These are phyloP conservation scores for Fusarium sulawesiense DNA, from an alignment of 2,329 filamentous ascomycete genomes.

Conservation along the genomic window DNA sequence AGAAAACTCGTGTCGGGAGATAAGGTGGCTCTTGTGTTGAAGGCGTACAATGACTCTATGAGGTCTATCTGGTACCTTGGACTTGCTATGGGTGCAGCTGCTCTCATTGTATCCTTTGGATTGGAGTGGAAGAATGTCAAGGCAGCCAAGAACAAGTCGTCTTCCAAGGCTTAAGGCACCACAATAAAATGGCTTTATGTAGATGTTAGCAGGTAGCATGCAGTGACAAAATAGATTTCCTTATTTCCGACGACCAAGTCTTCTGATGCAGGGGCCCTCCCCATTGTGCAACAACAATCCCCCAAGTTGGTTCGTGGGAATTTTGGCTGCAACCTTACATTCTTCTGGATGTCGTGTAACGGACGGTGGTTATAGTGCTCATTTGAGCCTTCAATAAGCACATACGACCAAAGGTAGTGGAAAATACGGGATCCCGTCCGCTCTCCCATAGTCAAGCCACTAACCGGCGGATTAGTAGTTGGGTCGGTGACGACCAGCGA, in stretches of 20 bases:
- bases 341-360: no score
- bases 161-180: not conserved
- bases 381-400: rapidly evolving
- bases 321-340: no score
- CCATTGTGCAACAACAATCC: no score
- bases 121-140: conserved; percentile 30
- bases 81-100: conserved; percentile 3
- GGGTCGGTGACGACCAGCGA: no score
- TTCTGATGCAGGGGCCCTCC: no score
- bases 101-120: not conserved
- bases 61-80: conserved; percentile 16
- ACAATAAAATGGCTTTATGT: not conserved
- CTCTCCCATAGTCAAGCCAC: no score
- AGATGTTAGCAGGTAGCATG: not conserved
- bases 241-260: no score
- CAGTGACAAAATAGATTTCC: no score
- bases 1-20: conserved; percentile 4
- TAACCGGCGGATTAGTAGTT: no score
- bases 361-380: not conserved
- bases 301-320: no score
- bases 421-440: no score
- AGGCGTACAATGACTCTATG: conserved; percentile 26
- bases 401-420: not conserved
- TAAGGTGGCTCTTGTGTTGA: not conserved
- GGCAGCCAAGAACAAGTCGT: not conserved